Conservation (phyloP, 805 yeast species). For the Nakazawaea populi region DNA sequence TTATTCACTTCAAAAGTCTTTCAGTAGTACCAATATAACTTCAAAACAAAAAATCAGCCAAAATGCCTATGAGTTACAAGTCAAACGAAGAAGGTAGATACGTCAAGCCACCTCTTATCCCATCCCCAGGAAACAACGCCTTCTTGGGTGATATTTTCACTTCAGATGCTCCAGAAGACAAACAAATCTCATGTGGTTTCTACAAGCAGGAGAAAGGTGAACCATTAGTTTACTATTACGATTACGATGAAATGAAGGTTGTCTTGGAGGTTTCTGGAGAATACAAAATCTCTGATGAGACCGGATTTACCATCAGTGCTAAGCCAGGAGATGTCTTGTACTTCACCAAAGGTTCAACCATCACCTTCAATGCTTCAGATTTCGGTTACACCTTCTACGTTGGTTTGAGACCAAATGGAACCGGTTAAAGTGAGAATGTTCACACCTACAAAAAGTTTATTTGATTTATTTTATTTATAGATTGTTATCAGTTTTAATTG, state of each 20-base stretch:
- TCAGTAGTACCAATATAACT: too few species aligned
- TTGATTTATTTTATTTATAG: neutral
- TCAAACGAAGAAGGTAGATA: constrained; percentile 48
- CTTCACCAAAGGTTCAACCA: constrained; percentile 63
- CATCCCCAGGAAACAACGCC: constrained; percentile 63
- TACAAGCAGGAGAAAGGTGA: constrained; percentile 65
- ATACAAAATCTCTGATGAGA: constrained; percentile 56
- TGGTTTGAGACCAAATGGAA: constrained; percentile 48
- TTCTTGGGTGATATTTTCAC: constrained; percentile 63
- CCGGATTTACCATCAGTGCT: constrained; percentile 51
- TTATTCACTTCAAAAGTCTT: neutral
- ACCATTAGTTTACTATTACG: constrained; percentile 34
- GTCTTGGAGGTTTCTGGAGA: constrained; percentile 41
- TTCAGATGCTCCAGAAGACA: constrained; percentile 53
- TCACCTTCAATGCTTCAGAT: constrained; percentile 57
- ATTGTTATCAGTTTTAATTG: neutral
- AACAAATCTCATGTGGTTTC: constrained; percentile 62
- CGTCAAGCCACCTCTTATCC: constrained; percentile 51
- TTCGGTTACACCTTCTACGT: constrained; percentile 60
- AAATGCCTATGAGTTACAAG: constrained; percentile 51
- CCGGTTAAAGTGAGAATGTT: constrained; percentile 18
- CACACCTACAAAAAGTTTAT: neutral
- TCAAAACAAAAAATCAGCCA: constrained; percentile 13
- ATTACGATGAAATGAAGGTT: neutral
- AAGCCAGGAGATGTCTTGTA: constrained; percentile 63